A percentile compares a stretch with the other conserved stretches of the same genome.
These are phyloP conservation scores for Candida ficus DNA, from an alignment of 805 yeast genomes.

Conservation along the genomic window DNA sequence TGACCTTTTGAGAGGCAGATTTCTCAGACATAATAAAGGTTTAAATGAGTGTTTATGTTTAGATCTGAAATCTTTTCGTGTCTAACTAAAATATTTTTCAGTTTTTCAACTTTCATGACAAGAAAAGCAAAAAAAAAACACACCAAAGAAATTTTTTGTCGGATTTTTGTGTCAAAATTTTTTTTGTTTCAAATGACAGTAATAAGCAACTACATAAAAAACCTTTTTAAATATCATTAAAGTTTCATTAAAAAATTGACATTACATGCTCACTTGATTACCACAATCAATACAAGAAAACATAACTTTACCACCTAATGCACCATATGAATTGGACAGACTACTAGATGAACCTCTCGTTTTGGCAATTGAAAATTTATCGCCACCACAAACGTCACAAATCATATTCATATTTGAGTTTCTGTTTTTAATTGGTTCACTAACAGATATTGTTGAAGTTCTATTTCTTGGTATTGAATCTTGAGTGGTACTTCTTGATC, in stretches of 20 bases:
- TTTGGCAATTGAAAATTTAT: conserved; percentile 20
- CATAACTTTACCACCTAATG: conserved; percentile 6
- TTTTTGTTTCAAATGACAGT: too few relatives aligned
- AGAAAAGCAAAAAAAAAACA: background rate
- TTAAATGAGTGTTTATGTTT: too few relatives aligned
- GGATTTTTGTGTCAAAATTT: background rate
- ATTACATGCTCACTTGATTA: conserved; percentile 17
- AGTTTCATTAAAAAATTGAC: background rate
- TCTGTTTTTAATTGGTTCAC: background rate
- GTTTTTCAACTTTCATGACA: background rate
- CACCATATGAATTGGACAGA: background rate
- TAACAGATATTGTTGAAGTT: background rate
- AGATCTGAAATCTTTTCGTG: background rate
- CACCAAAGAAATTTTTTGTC: background rate
- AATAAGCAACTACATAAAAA: too few relatives aligned
- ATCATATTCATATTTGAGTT: conserved; percentile 3
- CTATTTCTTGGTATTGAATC: conserved; percentile 11
- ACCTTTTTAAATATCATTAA: background rate
- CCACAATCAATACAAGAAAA: conserved; percentile 26
- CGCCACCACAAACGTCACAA: conserved; percentile 25
- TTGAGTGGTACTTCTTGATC: conserved; percentile 8
- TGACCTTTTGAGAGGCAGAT: conserved; percentile 52
- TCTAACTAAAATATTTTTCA: background rate
- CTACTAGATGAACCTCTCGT: background rate
- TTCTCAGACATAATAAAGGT: conserved; percentile 12